Percentiles rank a stretch among this genome's conserved stretches.
Evolutionary conservation across 1,284 basidiomycete species (phyloP).

Genomic region (Butyriboletus appendiculatus): DNA sequence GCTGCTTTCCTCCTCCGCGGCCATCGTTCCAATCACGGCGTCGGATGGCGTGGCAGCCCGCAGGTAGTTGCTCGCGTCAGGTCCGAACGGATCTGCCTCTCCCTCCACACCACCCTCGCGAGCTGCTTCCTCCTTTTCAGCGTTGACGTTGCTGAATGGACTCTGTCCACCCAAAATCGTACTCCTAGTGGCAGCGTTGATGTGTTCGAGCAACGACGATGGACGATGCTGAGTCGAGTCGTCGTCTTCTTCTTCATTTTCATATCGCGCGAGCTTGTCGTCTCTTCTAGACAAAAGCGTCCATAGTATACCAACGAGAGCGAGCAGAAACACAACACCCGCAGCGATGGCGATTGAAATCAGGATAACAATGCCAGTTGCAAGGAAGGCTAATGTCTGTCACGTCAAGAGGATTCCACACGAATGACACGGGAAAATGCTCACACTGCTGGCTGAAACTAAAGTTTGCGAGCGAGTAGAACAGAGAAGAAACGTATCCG

Average conservation of each 20-base stretch:
- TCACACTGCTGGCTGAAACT: slow-evolving; percentile 72
- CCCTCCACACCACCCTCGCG: slow-evolving; percentile 23
- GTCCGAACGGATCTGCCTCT: slow-evolving; percentile 55
- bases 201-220: slow-evolving; percentile 80
- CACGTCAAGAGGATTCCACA: slow-evolving; percentile 15
- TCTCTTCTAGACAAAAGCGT: slow-evolving; percentile 82
- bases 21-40: slow-evolving; percentile 58
- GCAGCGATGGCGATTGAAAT: slow-evolving; percentile 97
- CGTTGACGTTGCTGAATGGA: slow-evolving; percentile 48
- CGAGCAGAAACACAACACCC: slow-evolving; percentile 91
- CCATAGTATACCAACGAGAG: slow-evolving; percentile 88
- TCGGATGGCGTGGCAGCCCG: slow-evolving; percentile 80
- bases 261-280: slow-evolving; percentile 61
- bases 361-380: slow-evolving; percentile 91
- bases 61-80: slow-evolving; percentile 72
- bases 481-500: slow-evolving; percentile 78
- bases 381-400: slow-evolving; percentile 69
- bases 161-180: slow-evolving; percentile 66
- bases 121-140: slow-evolving; percentile 58
- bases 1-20: slow-evolving; percentile 62
- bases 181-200: slow-evolving; percentile 82
- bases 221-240: slow-evolving; percentile 73
- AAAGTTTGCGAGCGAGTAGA: slow-evolving; percentile 78
- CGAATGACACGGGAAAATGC: slow-evolving; percentile 30
- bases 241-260: slow-evolving; percentile 72